Base-by-base conservation (phyloP, 2,329 filamentous ascomycete species). In the Aspergillus tamarii region DNA sequence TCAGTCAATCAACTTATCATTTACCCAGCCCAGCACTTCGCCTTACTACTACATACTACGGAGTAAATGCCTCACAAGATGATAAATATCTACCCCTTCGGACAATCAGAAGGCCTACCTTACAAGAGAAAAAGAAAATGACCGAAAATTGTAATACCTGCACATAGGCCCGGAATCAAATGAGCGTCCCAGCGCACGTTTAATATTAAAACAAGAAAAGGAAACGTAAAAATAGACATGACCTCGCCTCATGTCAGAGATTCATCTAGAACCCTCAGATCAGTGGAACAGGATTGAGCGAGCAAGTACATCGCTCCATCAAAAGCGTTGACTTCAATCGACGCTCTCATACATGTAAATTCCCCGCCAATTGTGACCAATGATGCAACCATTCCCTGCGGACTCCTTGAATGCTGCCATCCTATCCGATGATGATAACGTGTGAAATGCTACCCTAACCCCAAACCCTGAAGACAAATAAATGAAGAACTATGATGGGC, bases 361-460 rank as follows among this genome's bases (percentile, higher is more conserved):
- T 56, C 64, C 59, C 66, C 64, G 54, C 64, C 63, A 66, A 63
- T 61, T 64, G 66, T 66, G 62, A 57, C 66, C 55, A 46, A 68
- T 59, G 62, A 70, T 69, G 67, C 64, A 68, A 66, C 61, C 64
- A 46, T 61, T 65, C 64, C 62, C 59, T 63, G 62, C 56, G 65
- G 64, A 66, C 64, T 69, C 67, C 64, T 64, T 60, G 62, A 70
- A 70, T 71, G 68, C 67, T 59, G 66, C 61, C 66, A 58, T 66
- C 60, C 63, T 59, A 52, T 62, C 63, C 67, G 56, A 60, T 63
- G 62, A 63, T 53, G 46, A 36, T 61, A 59, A 60, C 39, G 57
- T 53, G 36, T 61, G 57, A 57, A 61, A 65, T 63, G 61, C 53
- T 52, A 57, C 55, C 62, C 54, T 58, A 58, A 66, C 46, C 60